Percentiles rank a stretch among this genome's conserved stretches.
Evolutionary conservation across 352 stramenopile species (phyloP).

Genomic region (Phytophthora cactorum): DNA sequence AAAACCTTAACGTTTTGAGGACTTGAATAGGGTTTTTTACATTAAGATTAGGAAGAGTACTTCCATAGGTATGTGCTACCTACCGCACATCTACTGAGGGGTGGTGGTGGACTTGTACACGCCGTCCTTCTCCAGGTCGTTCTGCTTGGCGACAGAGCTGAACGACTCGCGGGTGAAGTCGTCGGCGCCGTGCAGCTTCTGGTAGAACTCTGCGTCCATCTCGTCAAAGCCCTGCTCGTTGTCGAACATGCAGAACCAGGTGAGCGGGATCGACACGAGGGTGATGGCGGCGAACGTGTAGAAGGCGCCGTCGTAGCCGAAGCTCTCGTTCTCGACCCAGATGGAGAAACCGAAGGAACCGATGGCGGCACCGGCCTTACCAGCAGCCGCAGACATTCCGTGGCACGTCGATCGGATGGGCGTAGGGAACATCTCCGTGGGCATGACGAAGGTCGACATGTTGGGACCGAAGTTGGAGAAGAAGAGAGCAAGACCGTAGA

Average conservation of each 20-base stretch:
- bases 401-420: constrained; percentile 88
- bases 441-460: constrained; percentile 90
- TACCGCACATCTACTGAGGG: not conserved
- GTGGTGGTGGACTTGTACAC: not conserved
- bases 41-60: too few species aligned
- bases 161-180: constrained; percentile 50
- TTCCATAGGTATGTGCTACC: too few species aligned
- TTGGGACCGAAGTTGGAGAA: constrained; percentile 91
- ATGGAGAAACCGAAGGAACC: constrained; percentile 72
- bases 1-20: too few species aligned
- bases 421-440: constrained; percentile 87
- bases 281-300: constrained; percentile 67
- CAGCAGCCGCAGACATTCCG: constrained; percentile 85
- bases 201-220: constrained; percentile 69
- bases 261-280: constrained; percentile 60
- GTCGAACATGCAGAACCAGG: constrained; percentile 73
- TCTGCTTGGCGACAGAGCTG: constrained; percentile 25
- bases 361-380: constrained; percentile 88
- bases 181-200: constrained; percentile 34
- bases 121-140: not conserved
- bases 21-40: too few species aligned
- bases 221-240: constrained; percentile 59
- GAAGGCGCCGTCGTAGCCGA: constrained; percentile 63
- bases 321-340: constrained; percentile 64
- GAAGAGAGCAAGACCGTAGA: constrained; percentile 81